These are phyloP conservation scores for Candida dendrica DNA, from an alignment of 805 yeast genomes.

Conservation along the genomic window DNA sequence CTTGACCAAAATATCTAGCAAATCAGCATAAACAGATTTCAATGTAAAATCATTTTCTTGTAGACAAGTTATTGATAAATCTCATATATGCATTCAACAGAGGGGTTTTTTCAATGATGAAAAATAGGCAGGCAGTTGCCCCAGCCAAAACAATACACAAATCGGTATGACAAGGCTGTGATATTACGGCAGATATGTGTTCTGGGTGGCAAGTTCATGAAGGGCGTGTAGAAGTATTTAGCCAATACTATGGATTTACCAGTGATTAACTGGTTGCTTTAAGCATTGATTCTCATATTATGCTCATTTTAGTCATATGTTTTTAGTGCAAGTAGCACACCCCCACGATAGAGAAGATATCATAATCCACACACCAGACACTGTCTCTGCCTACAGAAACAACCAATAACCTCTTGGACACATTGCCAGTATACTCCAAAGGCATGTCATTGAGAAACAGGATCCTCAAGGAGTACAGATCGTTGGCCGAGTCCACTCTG, in stretches of 20 bases:
- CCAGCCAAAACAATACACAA: too few species aligned
- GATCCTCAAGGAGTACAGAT: conserved; percentile 18
- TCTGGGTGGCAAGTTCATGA: too few species aligned
- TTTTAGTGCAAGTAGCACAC: not conserved
- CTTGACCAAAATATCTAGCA: conserved; percentile 45
- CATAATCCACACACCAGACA: not conserved
- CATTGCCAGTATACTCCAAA: conserved; percentile 1
- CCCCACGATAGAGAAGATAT: too few species aligned
- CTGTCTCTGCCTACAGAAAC: not conserved
- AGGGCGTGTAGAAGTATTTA: too few species aligned
- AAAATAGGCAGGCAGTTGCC: too few species aligned
- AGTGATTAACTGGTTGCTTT: too few species aligned
- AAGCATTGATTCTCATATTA: too few species aligned
- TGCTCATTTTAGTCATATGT: too few species aligned
- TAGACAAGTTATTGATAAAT: conserved; percentile 37
- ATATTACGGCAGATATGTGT: too few species aligned
- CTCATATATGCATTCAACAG: conserved; percentile 35
- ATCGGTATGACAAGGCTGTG: too few species aligned
- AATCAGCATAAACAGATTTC: conserved; percentile 22
- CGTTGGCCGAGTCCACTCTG: conserved; percentile 7
- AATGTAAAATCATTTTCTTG: conserved; percentile 25
- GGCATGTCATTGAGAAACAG: conserved; percentile 16
- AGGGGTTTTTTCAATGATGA: too few species aligned
- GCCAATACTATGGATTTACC: too few species aligned
- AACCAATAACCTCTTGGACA: conserved; percentile 1